These are phyloP conservation scores for Ramularia collo-cygni DNA, from an alignment of 2,329 filamentous ascomycete genomes.

Conservation along the genomic window DNA sequence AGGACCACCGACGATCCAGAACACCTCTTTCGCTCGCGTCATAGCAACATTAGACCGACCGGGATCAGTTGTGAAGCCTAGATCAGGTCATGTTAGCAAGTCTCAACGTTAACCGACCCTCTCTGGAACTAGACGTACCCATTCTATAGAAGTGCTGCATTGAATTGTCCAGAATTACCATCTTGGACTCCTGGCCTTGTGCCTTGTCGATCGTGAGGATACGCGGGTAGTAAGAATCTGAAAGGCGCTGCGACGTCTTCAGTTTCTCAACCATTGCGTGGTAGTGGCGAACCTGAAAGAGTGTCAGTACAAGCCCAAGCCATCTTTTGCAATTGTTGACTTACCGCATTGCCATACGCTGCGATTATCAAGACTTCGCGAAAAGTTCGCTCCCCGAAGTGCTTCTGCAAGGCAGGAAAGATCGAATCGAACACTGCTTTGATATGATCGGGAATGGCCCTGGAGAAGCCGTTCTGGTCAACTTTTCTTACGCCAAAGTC, in stretches of 20 bases:
- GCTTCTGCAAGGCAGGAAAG: slow-evolving; percentile 9
- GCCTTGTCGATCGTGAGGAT: slow-evolving; percentile 13
- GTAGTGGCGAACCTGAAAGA: slow-evolving; percentile 3
- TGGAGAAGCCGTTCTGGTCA: not conserved
- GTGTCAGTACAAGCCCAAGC: no score
- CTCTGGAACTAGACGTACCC: no score
- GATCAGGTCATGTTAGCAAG: no score
- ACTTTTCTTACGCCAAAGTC: not conserved
- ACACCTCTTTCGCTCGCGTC: slow-evolving; percentile 4
- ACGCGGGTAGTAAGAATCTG: slow-evolving; percentile 7
- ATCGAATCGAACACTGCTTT: slow-evolving; percentile 8
- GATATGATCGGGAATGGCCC: slow-evolving; percentile 1
- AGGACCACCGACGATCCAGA: slow-evolving; percentile 6
- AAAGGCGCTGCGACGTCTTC: slow-evolving; percentile 2
- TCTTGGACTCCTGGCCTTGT: slow-evolving; percentile 12
- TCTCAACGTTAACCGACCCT: no score
- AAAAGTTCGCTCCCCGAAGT: slow-evolving; percentile 6
- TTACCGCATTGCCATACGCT: slow-evolving; percentile 14
- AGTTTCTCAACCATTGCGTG: slow-evolving; percentile 8
- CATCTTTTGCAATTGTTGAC: no score
- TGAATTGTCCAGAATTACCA: slow-evolving; percentile 16
- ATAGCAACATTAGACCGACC: slow-evolving; percentile 7
- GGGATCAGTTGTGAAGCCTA: slow-evolving; percentile 6
- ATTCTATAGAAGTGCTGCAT: slow-evolving; percentile 3
- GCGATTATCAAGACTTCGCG: slow-evolving; percentile 15